A percentile compares a stretch with the other conserved stretches of the same genome.
These are phyloP conservation scores for Hylodesmum podocarpum DNA, from an alignment of 306 rosid species.

Conservation along the genomic window DNA sequence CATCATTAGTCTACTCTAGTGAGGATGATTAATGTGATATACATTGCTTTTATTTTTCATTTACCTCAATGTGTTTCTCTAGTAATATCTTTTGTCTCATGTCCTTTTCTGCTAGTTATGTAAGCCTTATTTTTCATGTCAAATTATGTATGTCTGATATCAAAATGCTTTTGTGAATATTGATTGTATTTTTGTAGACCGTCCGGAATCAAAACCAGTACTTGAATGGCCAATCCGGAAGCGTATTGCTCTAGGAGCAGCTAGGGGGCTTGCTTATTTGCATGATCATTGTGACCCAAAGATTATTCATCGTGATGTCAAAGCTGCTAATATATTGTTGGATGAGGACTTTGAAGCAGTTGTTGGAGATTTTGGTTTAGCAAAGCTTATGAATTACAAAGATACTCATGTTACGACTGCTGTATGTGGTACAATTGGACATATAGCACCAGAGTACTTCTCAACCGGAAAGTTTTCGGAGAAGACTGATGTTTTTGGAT, in stretches of 20 bases:
- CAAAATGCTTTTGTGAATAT: constrained; percentile 18
- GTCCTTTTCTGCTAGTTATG: neutral
- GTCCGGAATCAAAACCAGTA: constrained; percentile 44
- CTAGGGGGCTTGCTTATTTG: constrained; percentile 90
- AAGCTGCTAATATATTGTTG: constrained; percentile 87
- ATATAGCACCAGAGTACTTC: constrained; percentile 87
- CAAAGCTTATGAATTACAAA: constrained; percentile 85
- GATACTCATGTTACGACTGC: constrained; percentile 90
- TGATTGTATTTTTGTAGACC: constrained; percentile 50
- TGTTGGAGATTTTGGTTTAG: constrained; percentile 89
- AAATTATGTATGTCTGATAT: neutral
- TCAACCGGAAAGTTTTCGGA: constrained; percentile 90
- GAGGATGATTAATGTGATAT: no score
- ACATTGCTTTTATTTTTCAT: no score
- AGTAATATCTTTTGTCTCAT: no score
- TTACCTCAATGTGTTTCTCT: no score
- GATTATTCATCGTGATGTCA: constrained; percentile 91
- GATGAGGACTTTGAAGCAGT: constrained; percentile 92
- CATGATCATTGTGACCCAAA: constrained; percentile 95
- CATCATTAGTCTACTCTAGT: neutral
- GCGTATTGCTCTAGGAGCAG: constrained; percentile 75
- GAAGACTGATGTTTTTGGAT: constrained; percentile 91
- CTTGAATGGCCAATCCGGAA: constrained; percentile 68
- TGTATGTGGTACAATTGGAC: constrained; percentile 87
- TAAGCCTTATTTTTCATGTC: neutral